Base-by-base conservation (phyloP, 768 basidiomycete species). In the Postia placenta region DNA sequence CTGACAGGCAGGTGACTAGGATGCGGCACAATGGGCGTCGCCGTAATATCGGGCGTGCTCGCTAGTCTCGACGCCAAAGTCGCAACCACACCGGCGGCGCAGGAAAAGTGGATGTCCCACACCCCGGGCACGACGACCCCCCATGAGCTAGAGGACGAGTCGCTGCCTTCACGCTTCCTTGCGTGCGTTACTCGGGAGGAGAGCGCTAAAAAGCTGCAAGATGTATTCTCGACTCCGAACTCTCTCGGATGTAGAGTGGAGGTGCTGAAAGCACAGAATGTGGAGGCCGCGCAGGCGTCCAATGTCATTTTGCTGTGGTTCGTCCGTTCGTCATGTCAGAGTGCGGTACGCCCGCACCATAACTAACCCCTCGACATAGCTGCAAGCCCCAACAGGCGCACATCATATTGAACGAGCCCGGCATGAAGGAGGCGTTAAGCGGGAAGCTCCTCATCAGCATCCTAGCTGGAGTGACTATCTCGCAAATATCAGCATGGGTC, bases 1-100 rank as follows among this genome's bases (percentile, higher is more conserved):
- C 46, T 47, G 37, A 47, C 46, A 20, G 37, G 12, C 46, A 47
- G 46, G 14, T 49, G 48, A 49, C 48, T 50, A 85, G 96, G 95
- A 75, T 98, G 96, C 67, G 96, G 96, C 49, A 98, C 95, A 11
- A 98, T 99, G 96, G 96, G 96, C 49, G 70, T 97, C 58, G 93
- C 96, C 50, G 78, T 99, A 64, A 79, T 93, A 42, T 94, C 95
- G 20, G 96, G 96, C 39, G 87, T 97, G 36, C 73, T 96, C 44
- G 79, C 85, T 54, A 89, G 89, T 61, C 80, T 97, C 37, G 78
- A 92, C 42, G 61, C 71, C n/a, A 65, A 65, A 58, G 38, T 60
- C 59, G 4, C 64, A 61, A 28, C 49, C 52, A 45, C 43, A 55
- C 62, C 41, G 41, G 49, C n/a, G 50, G 62, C 49, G 38, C 59